These are phyloP conservation scores for Debaryomyces psychrophilus DNA, from an alignment of 1,139 yeast species.

Conservation along the genomic window DNA sequence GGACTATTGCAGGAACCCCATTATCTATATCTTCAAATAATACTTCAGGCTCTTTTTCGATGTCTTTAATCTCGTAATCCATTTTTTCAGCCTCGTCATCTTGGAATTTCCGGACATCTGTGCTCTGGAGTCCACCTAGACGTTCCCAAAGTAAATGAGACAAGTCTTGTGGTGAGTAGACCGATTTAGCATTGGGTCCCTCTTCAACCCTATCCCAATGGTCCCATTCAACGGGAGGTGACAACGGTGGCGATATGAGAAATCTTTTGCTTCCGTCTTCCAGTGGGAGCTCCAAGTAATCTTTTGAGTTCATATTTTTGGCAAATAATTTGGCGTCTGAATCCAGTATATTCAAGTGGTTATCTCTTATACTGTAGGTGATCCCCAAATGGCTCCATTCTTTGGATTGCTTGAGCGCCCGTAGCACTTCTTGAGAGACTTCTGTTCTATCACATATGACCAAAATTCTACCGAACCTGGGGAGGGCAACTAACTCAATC, in stretches of 20 bases:
- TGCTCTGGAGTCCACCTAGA: slow-evolving; percentile 44
- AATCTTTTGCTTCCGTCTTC: slow-evolving; percentile 44
- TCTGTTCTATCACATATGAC: slow-evolving; percentile 33
- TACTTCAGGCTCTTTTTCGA: slow-evolving; percentile 33
- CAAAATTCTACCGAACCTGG: slow-evolving; percentile 39
- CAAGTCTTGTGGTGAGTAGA: slow-evolving; percentile 44
- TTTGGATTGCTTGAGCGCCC: slow-evolving; percentile 19
- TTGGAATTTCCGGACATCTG: slow-evolving; percentile 35
- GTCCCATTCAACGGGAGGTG: slow-evolving; percentile 53
- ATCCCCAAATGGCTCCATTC: slow-evolving; percentile 24
- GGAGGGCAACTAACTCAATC: slow-evolving; percentile 40
- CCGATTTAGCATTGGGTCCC: slow-evolving; percentile 41
- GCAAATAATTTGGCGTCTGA: slow-evolving; percentile 13
- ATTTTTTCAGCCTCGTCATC: slow-evolving; percentile 19
- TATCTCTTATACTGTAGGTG: slow-evolving; percentile 42
- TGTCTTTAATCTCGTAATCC: slow-evolving; percentile 11
- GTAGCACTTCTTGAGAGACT: slow-evolving; percentile 27
- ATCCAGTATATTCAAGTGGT: slow-evolving; percentile 20
- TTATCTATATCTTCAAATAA: slow-evolving; percentile 41
- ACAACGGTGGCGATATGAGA: slow-evolving; percentile 51
- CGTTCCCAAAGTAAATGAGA: slow-evolving; percentile 51
- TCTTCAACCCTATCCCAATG: slow-evolving; percentile 49
- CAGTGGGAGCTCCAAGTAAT: slow-evolving; percentile 46
- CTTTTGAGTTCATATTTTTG: slow-evolving; percentile 17
- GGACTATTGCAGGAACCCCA: slow-evolving; percentile 43